Conservation (phyloP, 345 rosid genomes). For the Camelina laxa region DNA sequence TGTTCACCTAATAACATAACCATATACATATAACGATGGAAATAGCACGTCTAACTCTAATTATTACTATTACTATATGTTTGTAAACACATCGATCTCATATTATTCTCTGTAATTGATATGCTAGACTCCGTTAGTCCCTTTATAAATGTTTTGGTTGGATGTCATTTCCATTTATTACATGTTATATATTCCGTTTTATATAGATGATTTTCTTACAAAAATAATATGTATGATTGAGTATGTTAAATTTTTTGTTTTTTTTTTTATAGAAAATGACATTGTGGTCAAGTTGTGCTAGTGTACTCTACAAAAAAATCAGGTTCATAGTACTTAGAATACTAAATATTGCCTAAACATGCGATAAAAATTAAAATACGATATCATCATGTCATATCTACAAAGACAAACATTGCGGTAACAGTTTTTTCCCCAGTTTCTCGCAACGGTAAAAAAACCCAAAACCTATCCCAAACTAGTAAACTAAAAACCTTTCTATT, state of each 20-base stretch:
- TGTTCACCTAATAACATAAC: neutral
- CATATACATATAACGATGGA: neutral
- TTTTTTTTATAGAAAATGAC: neutral
- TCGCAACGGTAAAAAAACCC: neutral
- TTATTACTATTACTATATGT: neutral
- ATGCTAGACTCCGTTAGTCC: neutral
- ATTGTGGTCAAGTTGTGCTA: neutral
- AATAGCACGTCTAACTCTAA: neutral
- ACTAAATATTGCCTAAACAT: too few species aligned
- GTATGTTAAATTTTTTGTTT: neutral
- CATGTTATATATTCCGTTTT: neutral
- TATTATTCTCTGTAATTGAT: neutral
- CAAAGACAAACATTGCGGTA: too few species aligned
- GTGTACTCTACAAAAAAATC: neutral
- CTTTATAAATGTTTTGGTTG: neutral
- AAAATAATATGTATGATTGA: neutral
- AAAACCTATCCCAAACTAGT: neutral
- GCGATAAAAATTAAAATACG: too few species aligned
- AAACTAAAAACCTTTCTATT: neutral
- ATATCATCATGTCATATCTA: too few species aligned
- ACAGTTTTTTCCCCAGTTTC: neutral
- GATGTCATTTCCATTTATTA: neutral
- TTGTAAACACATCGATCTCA: neutral
- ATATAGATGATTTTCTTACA: neutral
- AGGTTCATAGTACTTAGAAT: neutral